Evolutionary conservation across 176 grass and related monocot genomes (phyloP).

Genomic region (Areca catechu): DNA sequence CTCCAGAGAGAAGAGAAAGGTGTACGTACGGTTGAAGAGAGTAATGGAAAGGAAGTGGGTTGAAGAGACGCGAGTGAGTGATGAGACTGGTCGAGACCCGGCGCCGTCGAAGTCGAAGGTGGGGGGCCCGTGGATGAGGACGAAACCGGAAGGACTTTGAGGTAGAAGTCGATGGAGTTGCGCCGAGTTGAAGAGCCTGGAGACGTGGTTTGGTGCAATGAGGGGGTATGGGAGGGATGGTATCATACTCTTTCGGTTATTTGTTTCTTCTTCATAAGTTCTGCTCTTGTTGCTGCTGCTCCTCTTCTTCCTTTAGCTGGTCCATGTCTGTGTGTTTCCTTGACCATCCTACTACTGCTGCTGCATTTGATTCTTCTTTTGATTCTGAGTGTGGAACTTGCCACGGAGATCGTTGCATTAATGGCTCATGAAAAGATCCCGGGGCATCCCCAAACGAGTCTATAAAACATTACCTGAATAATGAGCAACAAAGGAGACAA

Average conservation of each 20-base stretch:
- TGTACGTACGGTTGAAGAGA: not conserved
- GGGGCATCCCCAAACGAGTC: too few relatives aligned
- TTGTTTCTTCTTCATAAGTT: too few relatives aligned
- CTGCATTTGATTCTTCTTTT: too few relatives aligned
- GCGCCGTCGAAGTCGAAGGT: slow-evolving; percentile 63
- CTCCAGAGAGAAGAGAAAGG: not conserved
- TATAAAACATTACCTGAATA: too few relatives aligned
- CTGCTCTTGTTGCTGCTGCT: too few relatives aligned
- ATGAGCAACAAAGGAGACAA: too few relatives aligned
- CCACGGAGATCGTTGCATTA: too few relatives aligned
- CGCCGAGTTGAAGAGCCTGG: slow-evolving; percentile 55
- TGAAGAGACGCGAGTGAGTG: not conserved
- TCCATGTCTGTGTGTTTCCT: too few relatives aligned
- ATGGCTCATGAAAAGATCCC: too few relatives aligned
- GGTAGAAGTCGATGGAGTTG: slow-evolving; percentile 52
- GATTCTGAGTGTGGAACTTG: too few relatives aligned
- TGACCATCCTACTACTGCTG: too few relatives aligned
- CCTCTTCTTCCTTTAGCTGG: too few relatives aligned
- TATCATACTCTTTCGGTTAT: slow-evolving; percentile 14
- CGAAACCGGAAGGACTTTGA: slow-evolving; percentile 58
- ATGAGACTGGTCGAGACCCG: slow-evolving; percentile 22
- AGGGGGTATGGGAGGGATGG: slow-evolving; percentile 40
- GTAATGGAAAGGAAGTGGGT: not conserved
- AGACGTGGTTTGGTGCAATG: slow-evolving; percentile 77
- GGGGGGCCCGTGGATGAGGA: slow-evolving; percentile 53